These are phyloP conservation scores for Aspergillus sp. DNA, from an alignment of 2,329 filamentous ascomycete species.

Conservation along the genomic window DNA sequence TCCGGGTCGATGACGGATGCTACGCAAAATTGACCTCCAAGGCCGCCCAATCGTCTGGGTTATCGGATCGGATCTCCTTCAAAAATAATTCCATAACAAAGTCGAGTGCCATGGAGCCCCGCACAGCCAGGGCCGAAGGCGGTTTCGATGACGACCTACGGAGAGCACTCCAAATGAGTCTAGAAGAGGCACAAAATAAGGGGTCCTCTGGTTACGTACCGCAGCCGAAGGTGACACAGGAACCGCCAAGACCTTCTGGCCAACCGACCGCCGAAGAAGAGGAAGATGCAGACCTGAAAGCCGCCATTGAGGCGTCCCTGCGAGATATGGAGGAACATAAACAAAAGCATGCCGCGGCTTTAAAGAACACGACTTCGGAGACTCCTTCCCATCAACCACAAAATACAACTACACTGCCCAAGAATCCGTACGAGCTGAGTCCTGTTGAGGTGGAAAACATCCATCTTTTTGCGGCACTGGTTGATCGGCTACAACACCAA, in stretches of 20 bases:
- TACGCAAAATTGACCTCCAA: constrained; percentile 85
- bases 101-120: constrained; percentile 81
- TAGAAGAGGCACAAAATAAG: constrained; percentile 84
- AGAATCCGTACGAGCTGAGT: constrained; percentile 92
- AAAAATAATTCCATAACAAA: constrained; percentile 57
- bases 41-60: constrained; percentile 41
- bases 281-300: constrained; percentile 88
- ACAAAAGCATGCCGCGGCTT: constrained; percentile 75
- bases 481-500: constrained; percentile 91
- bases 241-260: constrained; percentile 44
- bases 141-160: constrained; percentile 94
- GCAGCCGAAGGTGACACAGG: constrained; percentile 50
- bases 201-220: constrained; percentile 68
- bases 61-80: constrained; percentile 39
- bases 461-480: constrained; percentile 88
- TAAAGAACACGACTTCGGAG: constrained; percentile 71
- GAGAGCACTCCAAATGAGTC: constrained; percentile 89
- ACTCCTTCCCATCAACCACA: constrained; percentile 49
- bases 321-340: constrained; percentile 99
- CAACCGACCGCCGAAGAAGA: constrained; percentile 60
- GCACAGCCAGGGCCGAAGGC: constrained; percentile 82
- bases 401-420: constrained; percentile 59
- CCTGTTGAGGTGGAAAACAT: constrained; percentile 96
- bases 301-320: constrained; percentile 90
- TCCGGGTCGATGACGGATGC: constrained; percentile 94